Base-by-base conservation (phyloP, 177 flowering plant species). In the Tripterygium wilfordii region DNA sequence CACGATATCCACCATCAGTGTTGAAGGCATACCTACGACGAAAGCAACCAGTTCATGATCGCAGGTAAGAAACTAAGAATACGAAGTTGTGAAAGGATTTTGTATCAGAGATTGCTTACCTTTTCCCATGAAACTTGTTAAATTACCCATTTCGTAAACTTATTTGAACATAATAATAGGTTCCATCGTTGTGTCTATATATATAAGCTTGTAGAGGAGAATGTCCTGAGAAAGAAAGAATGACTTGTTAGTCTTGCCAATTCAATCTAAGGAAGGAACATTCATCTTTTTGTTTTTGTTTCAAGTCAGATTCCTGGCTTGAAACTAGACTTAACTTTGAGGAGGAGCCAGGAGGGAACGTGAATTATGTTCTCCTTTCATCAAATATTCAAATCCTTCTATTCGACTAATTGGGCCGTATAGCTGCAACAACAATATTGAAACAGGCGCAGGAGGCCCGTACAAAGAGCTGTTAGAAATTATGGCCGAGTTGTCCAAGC, bases 91-190 rank as follows among this genome's bases (percentile, higher is more conserved):
- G 10, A 45, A 1, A 7, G 19, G 26, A 22, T 35, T 18, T 47
- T 36, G 23, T 18, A 47, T 10, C 3, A 33, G 1, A 24, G 25
- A 45, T 1, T 24, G 6, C 45, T 15, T n/a, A 67, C 80, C 76
- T 61, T 54, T 65, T 42, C 75, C 70, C 77, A 69, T 57, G 57
- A 56, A 48, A 56, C 80, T 71, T 68, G 57, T 53, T 27, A 42
- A 0, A 45, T 49, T 27, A 10, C 80, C 80, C 80, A 76, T 76
- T 9, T 37, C 57, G 51, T 23, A 18, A 31, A 45, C 17, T 19
- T 37, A 40, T 40, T 19, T 20, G 26, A 40, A 3, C 5, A 40
- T 3, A 20, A 23, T 10, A n/a, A 33, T 6, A 8, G 42, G 20
- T 4, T 4, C 3, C 19, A 9, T 8, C 29, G 16, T 4, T 25